These are phyloP conservation scores for Stygiomarasmius scandens DNA, from an alignment of 1,284 basidiomycete species.

Conservation along the genomic window DNA sequence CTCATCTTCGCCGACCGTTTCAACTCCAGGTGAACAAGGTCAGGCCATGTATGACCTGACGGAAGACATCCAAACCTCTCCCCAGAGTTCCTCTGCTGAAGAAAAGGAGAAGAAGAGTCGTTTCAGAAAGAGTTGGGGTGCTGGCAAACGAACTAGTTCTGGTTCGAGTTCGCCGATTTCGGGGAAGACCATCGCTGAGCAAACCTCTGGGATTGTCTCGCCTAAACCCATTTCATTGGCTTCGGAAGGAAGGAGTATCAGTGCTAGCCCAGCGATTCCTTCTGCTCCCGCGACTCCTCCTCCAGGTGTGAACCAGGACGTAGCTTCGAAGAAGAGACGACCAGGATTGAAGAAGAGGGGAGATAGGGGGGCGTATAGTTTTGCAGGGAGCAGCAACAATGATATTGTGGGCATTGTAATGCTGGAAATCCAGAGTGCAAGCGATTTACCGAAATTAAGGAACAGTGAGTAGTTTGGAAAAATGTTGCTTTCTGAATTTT, in stretches of 20 bases:
- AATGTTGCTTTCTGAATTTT: constrained; percentile 7
- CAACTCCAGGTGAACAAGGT: neutral
- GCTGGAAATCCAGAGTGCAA: constrained; percentile 72
- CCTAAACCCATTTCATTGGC: neutral
- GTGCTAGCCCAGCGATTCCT: neutral
- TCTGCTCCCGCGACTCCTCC: neutral
- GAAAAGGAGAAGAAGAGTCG: constrained; percentile 22
- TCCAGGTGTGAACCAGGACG: neutral
- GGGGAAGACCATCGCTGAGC: too few species aligned
- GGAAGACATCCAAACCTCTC: constrained; percentile 6
- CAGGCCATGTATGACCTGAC: constrained; percentile 4
- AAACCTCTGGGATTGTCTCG: neutral
- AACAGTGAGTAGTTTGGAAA: constrained; percentile 66
- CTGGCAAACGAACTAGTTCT: constrained; percentile 1
- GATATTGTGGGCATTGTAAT: constrained; percentile 95
- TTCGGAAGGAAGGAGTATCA: neutral
- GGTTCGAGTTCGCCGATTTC: neutral
- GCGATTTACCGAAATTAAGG: constrained; percentile 83
- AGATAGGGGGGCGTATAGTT: constrained; percentile 51
- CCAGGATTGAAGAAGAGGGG: constrained; percentile 7
- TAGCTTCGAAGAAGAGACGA: constrained; percentile 27
- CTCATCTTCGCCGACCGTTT: neutral
- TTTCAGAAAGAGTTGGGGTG: constrained; percentile 28
- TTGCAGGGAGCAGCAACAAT: constrained; percentile 52
- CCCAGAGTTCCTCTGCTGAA: neutral